Conservation (phyloP, 257 asterid genomes). For the Schizonepeta tenuifolia region DNA sequence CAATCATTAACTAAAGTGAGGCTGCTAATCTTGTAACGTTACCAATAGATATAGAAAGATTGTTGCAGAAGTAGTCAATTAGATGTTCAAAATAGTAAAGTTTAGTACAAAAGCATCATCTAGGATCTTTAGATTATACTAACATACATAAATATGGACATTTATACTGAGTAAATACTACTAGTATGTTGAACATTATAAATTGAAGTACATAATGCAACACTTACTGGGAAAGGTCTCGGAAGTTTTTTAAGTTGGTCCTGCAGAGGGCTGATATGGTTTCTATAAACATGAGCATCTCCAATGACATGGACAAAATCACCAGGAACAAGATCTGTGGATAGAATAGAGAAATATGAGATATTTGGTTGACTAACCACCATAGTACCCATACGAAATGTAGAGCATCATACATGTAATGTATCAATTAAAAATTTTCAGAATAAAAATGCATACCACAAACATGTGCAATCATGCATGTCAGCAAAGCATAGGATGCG, state of each 20-base stretch:
- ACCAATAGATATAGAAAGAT: background rate
- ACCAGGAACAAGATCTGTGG: conserved; percentile 82
- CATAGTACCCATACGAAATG: background rate
- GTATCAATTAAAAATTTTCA: background rate
- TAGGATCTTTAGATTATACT: background rate
- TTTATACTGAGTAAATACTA: conserved; percentile 6
- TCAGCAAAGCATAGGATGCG: conserved; percentile 76
- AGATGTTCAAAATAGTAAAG: background rate
- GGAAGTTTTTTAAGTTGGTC: conserved; percentile 87
- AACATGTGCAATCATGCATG: conserved; percentile 84
- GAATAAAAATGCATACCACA: conserved; percentile 55
- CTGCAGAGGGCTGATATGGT: conserved; percentile 75
- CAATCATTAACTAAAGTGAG: background rate
- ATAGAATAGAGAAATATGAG: conserved; percentile 14
- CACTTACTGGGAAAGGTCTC: conserved; percentile 89
- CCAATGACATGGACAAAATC: conserved; percentile 88
- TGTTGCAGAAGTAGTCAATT: background rate
- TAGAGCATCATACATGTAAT: background rate
- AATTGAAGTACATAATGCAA: background rate
- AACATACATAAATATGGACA: background rate
- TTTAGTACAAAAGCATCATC: background rate
- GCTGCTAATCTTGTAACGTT: background rate
- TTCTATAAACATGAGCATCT: conserved; percentile 87
- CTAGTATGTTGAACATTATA: background rate
- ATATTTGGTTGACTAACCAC: background rate